phyloP scores from a whole-genome alignment of 1,284 basidiomycete genomes.

The Ustilago loliicola region DNA sequence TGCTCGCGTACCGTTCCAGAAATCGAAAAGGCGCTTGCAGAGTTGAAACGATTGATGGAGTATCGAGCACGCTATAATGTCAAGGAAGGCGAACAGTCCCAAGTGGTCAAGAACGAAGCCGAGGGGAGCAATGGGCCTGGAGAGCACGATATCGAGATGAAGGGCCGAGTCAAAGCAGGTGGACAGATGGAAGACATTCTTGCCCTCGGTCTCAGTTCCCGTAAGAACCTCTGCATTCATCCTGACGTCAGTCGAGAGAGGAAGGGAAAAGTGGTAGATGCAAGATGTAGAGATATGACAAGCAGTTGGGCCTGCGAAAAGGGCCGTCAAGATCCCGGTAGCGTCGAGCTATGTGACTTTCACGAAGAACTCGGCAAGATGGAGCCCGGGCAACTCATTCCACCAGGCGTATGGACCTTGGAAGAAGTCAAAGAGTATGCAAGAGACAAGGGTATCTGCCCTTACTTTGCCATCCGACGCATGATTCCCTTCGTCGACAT shows the following conservation, averaged over 20 bases:
- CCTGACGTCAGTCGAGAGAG: constrained; percentile 96
- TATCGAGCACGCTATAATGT: constrained; percentile 76
- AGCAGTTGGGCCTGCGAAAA: constrained; percentile 87
- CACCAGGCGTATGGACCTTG: constrained; percentile 91
- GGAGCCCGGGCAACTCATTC: constrained; percentile 86
- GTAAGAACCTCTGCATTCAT: constrained; percentile 97
- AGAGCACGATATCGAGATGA: constrained; percentile 45
- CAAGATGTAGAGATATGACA: constrained; percentile 94
- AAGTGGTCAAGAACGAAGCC: constrained; percentile 77
- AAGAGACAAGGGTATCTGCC: constrained; percentile 86
- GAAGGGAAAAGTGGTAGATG: constrained; percentile 97
- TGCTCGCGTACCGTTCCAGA: constrained; percentile 99
- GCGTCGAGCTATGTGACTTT: constrained; percentile 91
- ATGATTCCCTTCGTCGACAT: constrained; percentile 98
- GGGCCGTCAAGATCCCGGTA: constrained; percentile 87
- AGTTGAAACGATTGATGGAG: constrained; percentile 93
- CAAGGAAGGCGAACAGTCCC: constrained; percentile 75
- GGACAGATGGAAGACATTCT: constrained; percentile 76
- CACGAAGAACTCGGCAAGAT: constrained; percentile 89
- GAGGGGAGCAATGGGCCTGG: constrained; percentile 32
- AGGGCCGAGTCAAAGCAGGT: constrained; percentile 46
- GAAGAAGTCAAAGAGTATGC: constrained; percentile 93
- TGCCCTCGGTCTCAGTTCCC: constrained; percentile 91
- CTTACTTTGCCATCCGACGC: constrained; percentile 94
- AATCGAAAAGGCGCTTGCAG: constrained; percentile 97